Conservation (phyloP, 2,329 filamentous ascomycete genomes). For the Hypoxylon sp. region DNA sequence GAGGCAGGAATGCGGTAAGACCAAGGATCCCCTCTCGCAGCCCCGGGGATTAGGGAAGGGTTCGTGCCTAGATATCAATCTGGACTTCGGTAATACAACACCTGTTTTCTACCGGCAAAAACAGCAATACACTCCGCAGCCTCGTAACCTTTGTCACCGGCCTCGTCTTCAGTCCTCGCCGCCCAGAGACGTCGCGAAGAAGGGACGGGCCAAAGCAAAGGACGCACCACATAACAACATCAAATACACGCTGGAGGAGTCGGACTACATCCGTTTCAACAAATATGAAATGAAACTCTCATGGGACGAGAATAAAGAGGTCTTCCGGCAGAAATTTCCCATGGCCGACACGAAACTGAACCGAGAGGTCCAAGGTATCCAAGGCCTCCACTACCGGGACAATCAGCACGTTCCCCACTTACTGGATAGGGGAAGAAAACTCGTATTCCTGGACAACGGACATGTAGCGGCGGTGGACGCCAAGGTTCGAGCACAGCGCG, state of each 20-base stretch:
- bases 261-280: constrained; percentile 50
- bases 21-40: constrained; percentile 37
- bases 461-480: constrained; percentile 38
- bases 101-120: constrained; percentile 31
- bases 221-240: constrained; percentile 47
- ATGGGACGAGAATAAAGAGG: constrained; percentile 42
- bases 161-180: constrained; percentile 11
- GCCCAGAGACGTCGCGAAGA: constrained; percentile 14
- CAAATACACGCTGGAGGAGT: constrained; percentile 50
- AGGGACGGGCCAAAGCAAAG: constrained; percentile 13
- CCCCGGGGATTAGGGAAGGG: constrained; percentile 23
- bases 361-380: constrained; percentile 47
- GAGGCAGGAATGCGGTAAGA: constrained; percentile 30
- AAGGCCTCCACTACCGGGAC: constrained; percentile 50
- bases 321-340: constrained; percentile 45
- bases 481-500: constrained; percentile 48
- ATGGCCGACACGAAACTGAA: constrained; percentile 27
- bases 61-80: constrained; percentile 1
- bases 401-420: constrained; percentile 48
- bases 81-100: constrained; percentile 5
- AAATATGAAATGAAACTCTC: constrained; percentile 43
- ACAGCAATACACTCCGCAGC: constrained; percentile 17
- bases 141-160: not conserved
- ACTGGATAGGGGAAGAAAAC: constrained; percentile 30
- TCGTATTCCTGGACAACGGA: constrained; percentile 47